Base-by-base conservation (phyloP, 805 yeast species). In the Zygosaccharomyces rouxii region DNA sequence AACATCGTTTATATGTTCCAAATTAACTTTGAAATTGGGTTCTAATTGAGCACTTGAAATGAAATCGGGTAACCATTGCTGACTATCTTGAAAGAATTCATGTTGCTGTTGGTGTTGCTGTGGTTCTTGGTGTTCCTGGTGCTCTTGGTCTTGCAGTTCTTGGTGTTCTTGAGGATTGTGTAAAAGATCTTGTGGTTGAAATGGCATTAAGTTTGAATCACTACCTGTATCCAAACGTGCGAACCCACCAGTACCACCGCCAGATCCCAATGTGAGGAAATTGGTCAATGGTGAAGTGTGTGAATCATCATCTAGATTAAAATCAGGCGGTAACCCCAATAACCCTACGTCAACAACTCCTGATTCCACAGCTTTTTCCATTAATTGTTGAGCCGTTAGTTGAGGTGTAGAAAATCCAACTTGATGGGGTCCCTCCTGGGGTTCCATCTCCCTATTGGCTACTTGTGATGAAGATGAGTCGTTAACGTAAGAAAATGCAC, bases 401-500 rank as follows among this genome's bases (percentile, higher is more conserved):
- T 88, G 95, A 2, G 96, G 96, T 0, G 95, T 85, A 1, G 95
- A 80, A 61, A 86, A 87, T 2, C 83, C 86, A 22, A 85, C 89
- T 58, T 85, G 89, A 38, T 75, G 76, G 1, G 90, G 89, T 1
- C 62, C 50, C 47, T 59, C 66, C n/a, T 55, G 47, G 35, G 56
- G 44, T 38, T 54, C 57, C n/a, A 53, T 18, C 23, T 56, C 60
- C 22, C 40, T 49, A 23, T 48, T 41, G n/a, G 46, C 43, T 31
- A 55, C 56, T 16, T 53, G 49, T 7, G 45, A 49, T 14, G 49
- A 52, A 11, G 51, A 48, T 13, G 49, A 52, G 14, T 44, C 47
- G 16, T 47, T 39, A 30, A 60, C 62, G 41, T 72, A 72, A 0
- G 75, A 67, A 19, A 65, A 58, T 1, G 71, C 66, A 19, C 70